These are phyloP conservation scores for Zostera marina DNA, from an alignment of 116 monocot genomes.

Conservation along the genomic window DNA sequence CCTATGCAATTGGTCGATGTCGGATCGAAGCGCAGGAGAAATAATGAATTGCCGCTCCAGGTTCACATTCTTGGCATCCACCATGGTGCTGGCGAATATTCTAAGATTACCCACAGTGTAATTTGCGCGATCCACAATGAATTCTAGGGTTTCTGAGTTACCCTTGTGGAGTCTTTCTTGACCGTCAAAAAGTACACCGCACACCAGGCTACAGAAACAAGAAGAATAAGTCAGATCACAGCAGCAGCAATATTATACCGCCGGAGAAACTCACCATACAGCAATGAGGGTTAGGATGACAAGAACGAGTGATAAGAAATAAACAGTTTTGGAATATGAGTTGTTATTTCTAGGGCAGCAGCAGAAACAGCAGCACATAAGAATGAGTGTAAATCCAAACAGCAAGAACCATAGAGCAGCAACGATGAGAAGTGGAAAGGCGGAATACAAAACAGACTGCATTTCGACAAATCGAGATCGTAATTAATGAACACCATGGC, in stretches of 20 bases:
- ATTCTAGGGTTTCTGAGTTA: conserved; percentile 49
- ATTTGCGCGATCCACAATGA: conserved; percentile 43
- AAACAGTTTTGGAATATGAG: conserved; percentile 50
- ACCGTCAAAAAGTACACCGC: conserved; percentile 40
- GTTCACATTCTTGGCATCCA: conserved; percentile 43
- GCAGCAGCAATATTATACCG: not conserved
- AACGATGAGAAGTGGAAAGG: conserved; percentile 34
- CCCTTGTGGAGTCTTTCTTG: conserved; percentile 62
- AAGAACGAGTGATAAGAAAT: conserved; percentile 38
- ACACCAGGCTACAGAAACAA: conserved; percentile 12
- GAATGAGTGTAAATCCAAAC: conserved; percentile 41
- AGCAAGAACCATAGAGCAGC: conserved; percentile 43
- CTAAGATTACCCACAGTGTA: conserved; percentile 49
- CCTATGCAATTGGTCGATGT: conserved; percentile 42
- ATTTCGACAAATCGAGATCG: not conserved
- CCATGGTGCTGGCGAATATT: conserved; percentile 46
- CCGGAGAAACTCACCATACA: conserved; percentile 2
- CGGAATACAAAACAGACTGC: conserved; percentile 64
- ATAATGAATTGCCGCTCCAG: conserved; percentile 47
- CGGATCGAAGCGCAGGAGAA: conserved; percentile 23
- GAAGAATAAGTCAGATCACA: not conserved
- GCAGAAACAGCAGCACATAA: conserved; percentile 50
- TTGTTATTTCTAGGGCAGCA: conserved; percentile 44
- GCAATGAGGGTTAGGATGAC: conserved; percentile 49
- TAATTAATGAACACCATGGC: no score